phyloP scores from a whole-genome alignment of 352 stramenopile species.

The Phytopythium ostracodes region DNA sequence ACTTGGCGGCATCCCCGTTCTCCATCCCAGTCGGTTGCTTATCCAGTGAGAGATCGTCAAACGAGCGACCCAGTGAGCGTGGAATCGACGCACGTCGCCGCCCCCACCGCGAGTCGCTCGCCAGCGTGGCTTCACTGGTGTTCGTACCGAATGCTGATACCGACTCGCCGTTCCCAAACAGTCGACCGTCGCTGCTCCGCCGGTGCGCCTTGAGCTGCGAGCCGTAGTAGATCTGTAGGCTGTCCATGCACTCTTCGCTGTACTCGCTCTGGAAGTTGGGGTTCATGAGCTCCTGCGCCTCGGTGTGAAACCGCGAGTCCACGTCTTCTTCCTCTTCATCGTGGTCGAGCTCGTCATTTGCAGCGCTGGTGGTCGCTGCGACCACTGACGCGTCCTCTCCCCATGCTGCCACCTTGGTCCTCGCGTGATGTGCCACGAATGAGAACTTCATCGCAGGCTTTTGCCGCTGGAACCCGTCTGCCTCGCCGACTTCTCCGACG shows the following conservation, averaged over 20 bases:
- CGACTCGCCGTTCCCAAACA: background rate
- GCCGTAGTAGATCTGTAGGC: constrained; percentile 65
- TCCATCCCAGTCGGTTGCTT: background rate
- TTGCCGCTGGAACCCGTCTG: background rate
- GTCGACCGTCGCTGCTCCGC: constrained; percentile 1
- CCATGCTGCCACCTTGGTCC: constrained; percentile 17
- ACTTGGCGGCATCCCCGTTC: constrained; percentile 4
- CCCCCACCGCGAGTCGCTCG: constrained; percentile 14
- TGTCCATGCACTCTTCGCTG: constrained; percentile 76
- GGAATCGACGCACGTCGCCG: background rate
- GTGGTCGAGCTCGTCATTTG: constrained; percentile 15
- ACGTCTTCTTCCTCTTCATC: constrained; percentile 30
- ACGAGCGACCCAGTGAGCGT: background rate
- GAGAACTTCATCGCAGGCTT: background rate
- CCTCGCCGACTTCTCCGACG: background rate
- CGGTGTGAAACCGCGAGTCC: constrained; percentile 39
- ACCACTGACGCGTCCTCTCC: background rate
- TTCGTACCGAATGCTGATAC: background rate
- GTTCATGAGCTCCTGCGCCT: constrained; percentile 69
- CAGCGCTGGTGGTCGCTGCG: constrained; percentile 7
- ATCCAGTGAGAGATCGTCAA: constrained; percentile 14
- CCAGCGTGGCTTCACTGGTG: constrained; percentile 15
- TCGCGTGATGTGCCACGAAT: background rate
- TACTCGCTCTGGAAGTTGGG: constrained; percentile 81
- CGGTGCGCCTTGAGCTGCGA: constrained; percentile 23